Evolutionary conservation across 75 land plant genomes (phyloP).

Genomic region (Cunninghamia lanceolata): DNA sequence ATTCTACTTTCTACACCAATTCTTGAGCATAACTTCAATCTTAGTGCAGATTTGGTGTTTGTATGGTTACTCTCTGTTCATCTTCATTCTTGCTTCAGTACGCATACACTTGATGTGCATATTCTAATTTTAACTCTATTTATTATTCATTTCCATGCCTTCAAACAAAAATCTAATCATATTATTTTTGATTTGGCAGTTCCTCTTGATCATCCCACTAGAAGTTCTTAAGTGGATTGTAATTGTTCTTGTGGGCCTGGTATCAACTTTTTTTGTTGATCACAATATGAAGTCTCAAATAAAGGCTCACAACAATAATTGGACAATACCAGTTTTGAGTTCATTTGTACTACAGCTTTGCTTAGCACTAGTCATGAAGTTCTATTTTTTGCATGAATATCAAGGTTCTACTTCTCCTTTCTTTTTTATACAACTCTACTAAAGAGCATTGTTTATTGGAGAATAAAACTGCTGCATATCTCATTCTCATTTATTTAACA

Average conservation of each 20-base stretch:
- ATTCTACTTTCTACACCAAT: too few relatives aligned
- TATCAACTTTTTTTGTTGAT: conserved; percentile 52
- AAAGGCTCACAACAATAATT: conserved; percentile 20
- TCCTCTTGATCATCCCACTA: too few relatives aligned
- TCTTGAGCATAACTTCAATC: too few relatives aligned
- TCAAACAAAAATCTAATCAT: not conserved
- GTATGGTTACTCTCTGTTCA: too few relatives aligned
- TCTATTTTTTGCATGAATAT: conserved; percentile 46
- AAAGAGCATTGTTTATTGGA: not conserved
- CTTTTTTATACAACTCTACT: not conserved
- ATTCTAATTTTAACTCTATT: not conserved
- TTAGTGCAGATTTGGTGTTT: too few relatives aligned
- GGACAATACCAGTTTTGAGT: conserved; percentile 27
- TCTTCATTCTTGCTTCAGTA: too few relatives aligned
- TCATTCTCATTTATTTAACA: too few relatives aligned
- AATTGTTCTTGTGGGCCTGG: conserved; percentile 39
- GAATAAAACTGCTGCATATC: too few relatives aligned
- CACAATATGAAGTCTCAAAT: conserved; percentile 46
- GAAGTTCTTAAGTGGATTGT: conserved; percentile 60
- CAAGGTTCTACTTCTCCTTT: not conserved
- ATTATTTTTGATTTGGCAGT: conserved; percentile 21
- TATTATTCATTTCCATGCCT: not conserved
- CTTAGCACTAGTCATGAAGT: conserved; percentile 54
- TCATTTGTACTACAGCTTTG: conserved; percentile 52
- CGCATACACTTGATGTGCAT: not conserved